These are phyloP conservation scores for Lentinula boryana DNA, from an alignment of 768 basidiomycete species.

Conservation along the genomic window DNA sequence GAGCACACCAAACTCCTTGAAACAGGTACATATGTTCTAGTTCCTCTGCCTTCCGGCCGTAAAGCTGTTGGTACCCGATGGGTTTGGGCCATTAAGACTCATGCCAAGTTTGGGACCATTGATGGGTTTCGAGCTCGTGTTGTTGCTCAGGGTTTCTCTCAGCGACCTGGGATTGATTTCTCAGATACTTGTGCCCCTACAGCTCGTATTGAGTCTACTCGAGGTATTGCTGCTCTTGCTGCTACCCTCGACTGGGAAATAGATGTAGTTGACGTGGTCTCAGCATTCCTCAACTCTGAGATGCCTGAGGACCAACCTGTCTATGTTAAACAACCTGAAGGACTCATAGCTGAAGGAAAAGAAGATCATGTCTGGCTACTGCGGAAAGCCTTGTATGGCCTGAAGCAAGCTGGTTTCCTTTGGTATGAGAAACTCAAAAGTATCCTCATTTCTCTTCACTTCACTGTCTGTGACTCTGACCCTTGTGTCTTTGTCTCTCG, in stretches of 20 bases:
- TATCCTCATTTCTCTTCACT: neutral
- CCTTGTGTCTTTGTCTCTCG: neutral
- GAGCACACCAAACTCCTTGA: neutral
- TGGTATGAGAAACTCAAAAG: neutral
- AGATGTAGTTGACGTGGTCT: neutral
- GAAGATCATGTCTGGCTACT: neutral
- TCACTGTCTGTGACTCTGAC: neutral
- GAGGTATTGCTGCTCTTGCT: neutral
- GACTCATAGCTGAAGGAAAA: neutral
- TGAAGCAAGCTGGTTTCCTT: neutral
- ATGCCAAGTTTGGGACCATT: neutral
- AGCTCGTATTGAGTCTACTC: neutral
- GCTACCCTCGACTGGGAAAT: neutral
- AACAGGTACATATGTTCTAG: neutral
- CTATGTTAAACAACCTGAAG: neutral
- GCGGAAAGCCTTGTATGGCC: neutral
- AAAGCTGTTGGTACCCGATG: neutral
- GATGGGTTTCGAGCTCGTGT: neutral
- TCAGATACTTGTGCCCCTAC: neutral
- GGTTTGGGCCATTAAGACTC: neutral
- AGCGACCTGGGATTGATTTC: neutral
- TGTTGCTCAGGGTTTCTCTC: neutral
- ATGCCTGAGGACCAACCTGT: neutral
- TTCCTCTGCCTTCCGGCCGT: neutral
- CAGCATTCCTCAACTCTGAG: constrained; percentile 1